Evolutionary conservation across 495 filamentous ascomycete genomes (phyloP).

Genomic region (Hyaloscypha finlandica): DNA sequence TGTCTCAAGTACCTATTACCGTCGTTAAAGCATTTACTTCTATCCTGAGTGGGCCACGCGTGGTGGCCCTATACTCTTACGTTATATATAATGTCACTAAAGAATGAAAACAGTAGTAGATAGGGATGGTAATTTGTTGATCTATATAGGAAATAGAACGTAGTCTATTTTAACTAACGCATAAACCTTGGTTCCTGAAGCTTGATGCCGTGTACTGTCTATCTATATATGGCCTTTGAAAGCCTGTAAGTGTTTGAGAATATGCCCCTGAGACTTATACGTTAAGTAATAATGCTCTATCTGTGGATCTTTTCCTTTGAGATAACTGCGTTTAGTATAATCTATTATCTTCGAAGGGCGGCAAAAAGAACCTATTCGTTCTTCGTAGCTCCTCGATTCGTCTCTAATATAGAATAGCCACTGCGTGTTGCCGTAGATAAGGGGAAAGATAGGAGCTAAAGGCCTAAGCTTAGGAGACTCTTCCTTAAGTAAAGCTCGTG

Average conservation of each 20-base stretch:
- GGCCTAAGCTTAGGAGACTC: constrained; percentile 14
- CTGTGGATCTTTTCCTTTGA: constrained; percentile 3
- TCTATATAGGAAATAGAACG: too few relatives aligned
- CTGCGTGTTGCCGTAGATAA: constrained; percentile 9
- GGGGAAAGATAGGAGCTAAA: too few relatives aligned
- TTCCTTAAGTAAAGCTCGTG: background rate
- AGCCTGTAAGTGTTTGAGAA: background rate
- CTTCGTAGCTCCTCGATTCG: constrained; percentile 19
- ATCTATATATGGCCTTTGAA: constrained; percentile 13
- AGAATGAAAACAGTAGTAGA: too few relatives aligned
- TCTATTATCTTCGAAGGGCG: constrained; percentile 14
- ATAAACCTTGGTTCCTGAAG: constrained; percentile 8
- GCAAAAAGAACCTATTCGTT: constrained; percentile 15
- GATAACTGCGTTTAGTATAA: constrained; percentile 15
- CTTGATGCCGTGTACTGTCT: constrained; percentile 8
- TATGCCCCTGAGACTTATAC: constrained; percentile 13
- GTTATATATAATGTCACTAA: too few relatives aligned
- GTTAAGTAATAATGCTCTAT: constrained; percentile 7
- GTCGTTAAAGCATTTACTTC: too few relatives aligned
- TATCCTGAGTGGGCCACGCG: too few relatives aligned
- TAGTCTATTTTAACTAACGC: too few relatives aligned
- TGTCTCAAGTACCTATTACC: too few relatives aligned
- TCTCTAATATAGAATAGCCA: constrained; percentile 20
- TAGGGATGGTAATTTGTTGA: too few relatives aligned
- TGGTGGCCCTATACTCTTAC: too few relatives aligned